Evolutionary conservation across 352 stramenopile species (phyloP).

Genomic region (Phytophthora idaei): DNA sequence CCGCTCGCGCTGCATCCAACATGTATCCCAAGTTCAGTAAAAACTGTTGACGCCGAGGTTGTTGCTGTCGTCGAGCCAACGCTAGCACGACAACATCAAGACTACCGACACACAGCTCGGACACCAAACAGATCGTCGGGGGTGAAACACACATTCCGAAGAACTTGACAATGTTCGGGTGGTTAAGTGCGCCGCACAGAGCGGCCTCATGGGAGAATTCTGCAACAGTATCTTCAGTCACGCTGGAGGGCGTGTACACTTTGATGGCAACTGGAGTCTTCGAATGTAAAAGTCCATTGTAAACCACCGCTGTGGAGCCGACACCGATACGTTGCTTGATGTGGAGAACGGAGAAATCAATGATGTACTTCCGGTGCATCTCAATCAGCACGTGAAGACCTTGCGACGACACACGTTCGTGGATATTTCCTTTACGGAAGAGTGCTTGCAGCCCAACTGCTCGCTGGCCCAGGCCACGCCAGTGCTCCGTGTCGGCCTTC

Average conservation of each 20-base stretch:
- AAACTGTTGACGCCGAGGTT: conserved; percentile 50
- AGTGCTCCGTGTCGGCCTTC: conserved; percentile 68
- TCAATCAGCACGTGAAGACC: conserved; percentile 61
- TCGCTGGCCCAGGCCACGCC: conserved; percentile 55
- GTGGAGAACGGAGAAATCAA: conserved; percentile 47
- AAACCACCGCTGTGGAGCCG: conserved; percentile 54
- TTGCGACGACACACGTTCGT: conserved; percentile 46
- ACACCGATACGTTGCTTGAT: conserved; percentile 47
- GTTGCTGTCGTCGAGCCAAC: conserved; percentile 22
- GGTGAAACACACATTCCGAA: conserved; percentile 65
- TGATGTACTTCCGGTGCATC: conserved; percentile 50
- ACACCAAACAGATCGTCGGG: conserved; percentile 65
- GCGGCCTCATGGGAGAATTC: conserved; percentile 62
- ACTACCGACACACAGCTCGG: conserved; percentile 56
- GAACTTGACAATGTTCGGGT: conserved; percentile 68
- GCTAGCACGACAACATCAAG: conserved; percentile 50
- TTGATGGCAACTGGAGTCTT: conserved; percentile 60
- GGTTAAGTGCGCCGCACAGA: conserved; percentile 51
- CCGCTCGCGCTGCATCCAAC: conserved; percentile 60
- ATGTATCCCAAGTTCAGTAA: conserved; percentile 63
- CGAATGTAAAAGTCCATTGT: conserved; percentile 46
- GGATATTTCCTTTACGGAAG: conserved; percentile 45
- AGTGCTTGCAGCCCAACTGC: conserved; percentile 40
- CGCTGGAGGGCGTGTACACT: conserved; percentile 61
- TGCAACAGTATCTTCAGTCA: conserved; percentile 57